Percentiles rank a stretch among this genome's conserved stretches.
phyloP scores from a whole-genome alignment of 495 filamentous ascomycete genomes.

The Aspergillus funiculosus region DNA sequence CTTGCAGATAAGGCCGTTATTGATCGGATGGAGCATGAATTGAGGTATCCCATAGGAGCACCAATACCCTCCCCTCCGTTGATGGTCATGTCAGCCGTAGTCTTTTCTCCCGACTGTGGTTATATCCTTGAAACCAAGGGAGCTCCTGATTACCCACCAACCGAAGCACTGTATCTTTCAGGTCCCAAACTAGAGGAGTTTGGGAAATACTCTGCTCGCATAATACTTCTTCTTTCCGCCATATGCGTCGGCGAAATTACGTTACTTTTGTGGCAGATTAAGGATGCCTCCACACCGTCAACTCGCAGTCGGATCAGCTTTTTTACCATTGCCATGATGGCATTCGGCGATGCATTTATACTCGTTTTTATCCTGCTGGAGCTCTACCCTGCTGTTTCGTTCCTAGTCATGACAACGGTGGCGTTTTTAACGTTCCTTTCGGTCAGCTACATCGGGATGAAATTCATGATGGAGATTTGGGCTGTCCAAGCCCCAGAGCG shows the following conservation, averaged over 20 bases:
- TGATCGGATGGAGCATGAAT: conserved; percentile 71
- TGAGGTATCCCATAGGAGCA: conserved; percentile 80
- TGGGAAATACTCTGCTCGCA: conserved; percentile 57
- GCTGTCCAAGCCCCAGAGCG: conserved; percentile 79
- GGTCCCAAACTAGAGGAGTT: conserved; percentile 77
- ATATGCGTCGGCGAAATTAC: conserved; percentile 65
- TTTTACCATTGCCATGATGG: conserved; percentile 76
- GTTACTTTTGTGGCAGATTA: conserved; percentile 77
- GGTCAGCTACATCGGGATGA: conserved; percentile 68
- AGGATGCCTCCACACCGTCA: conserved; percentile 89
- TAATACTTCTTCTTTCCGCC: conserved; percentile 60
- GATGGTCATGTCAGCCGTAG: conserved; percentile 73
- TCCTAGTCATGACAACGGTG: conserved; percentile 60
- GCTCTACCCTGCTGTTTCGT: conserved; percentile 57
- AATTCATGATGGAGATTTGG: conserved; percentile 85
- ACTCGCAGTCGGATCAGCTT: conserved; percentile 88
- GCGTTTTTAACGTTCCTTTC: conserved; percentile 70
- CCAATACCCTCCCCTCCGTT: conserved; percentile 59
- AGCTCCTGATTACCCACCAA: conserved; percentile 60
- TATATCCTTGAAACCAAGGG: conserved; percentile 88
- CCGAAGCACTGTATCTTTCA: conserved; percentile 59
- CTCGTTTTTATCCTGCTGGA: conserved; percentile 62
- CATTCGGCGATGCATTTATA: conserved; percentile 73
- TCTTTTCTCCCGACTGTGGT: conserved; percentile 92
- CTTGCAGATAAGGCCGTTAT: conserved; percentile 41